Conservation (phyloP, 129 eudicot species). For the Heracleum sosnowskyi region DNA sequence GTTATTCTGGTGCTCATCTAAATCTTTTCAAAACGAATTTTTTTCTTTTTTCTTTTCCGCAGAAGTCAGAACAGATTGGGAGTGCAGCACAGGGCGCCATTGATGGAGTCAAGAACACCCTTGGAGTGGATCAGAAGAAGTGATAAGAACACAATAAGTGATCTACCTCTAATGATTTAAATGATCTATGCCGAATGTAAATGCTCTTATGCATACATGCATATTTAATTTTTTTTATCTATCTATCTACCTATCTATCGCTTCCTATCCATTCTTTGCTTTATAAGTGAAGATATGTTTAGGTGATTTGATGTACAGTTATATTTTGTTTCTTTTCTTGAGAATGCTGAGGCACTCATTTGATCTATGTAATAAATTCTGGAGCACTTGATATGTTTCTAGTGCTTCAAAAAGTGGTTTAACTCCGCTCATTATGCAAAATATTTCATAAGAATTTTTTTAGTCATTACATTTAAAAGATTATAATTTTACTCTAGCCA, state of each 20-base stretch:
- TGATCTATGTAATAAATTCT: not conserved
- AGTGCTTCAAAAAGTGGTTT: not conserved
- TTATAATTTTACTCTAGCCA: no score
- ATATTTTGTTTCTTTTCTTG: not conserved
- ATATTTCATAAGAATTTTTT: no score
- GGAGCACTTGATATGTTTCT: not conserved
- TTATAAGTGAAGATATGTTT: not conserved
- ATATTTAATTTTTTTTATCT: not conserved
- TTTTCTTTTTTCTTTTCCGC: not conserved
- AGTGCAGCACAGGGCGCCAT: conserved; percentile 64
- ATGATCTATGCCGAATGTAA: not conserved
- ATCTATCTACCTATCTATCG: no score
- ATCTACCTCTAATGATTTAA: not conserved
- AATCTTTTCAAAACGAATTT: not conserved
- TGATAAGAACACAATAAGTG: conserved; percentile 11
- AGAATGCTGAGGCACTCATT: conserved; percentile 1
- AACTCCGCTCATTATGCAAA: not conserved
- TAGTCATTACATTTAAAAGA: no score
- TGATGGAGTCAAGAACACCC: conserved; percentile 68
- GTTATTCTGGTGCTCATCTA: not conserved
- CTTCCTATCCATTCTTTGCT: conserved; percentile 1
- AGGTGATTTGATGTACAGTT: not conserved
- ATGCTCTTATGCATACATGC: not conserved
- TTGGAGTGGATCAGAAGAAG: conserved; percentile 43
- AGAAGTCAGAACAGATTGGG: conserved; percentile 56